Percentiles rank a stretch among this genome's conserved stretches.
Conservation (phyloP, 352 stramenopile species). For the Phytopythium ostracodes region DNA sequence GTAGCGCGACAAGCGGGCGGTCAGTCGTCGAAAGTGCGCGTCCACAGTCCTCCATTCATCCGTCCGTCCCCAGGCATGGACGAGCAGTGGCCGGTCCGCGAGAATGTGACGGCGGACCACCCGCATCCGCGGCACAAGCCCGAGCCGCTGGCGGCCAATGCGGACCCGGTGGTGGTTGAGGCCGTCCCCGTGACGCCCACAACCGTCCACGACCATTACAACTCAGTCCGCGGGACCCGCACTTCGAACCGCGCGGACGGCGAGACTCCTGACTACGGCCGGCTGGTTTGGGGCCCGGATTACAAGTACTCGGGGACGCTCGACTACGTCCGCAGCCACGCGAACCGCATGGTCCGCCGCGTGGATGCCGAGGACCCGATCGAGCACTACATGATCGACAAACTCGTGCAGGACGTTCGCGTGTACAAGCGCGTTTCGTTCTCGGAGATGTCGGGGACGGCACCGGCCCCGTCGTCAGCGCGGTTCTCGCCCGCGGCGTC, state of each 20-base stretch:
- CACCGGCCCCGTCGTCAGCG: slow-evolving; percentile 6
- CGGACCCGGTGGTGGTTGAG: background rate
- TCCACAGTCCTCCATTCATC: no score
- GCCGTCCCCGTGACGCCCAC: no score
- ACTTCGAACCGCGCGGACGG: slow-evolving; percentile 12
- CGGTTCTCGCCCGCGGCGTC: slow-evolving; percentile 17
- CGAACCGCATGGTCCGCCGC: slow-evolving; percentile 35
- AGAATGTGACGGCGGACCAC: background rate
- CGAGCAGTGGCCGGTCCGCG: background rate
- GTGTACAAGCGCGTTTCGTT: slow-evolving; percentile 49
- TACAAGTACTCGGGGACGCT: slow-evolving; percentile 30
- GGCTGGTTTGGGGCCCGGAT: slow-evolving; percentile 39
- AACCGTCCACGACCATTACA: background rate
- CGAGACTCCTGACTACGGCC: slow-evolving; percentile 26
- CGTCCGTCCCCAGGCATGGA: slow-evolving; percentile 1
- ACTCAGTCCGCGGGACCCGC: background rate
- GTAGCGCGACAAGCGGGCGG: no score
- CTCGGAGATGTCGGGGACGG: slow-evolving; percentile 10
- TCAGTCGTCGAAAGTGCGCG: background rate
- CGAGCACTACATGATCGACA: slow-evolving; percentile 43
- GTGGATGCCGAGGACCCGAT: slow-evolving; percentile 46
- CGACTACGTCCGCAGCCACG: slow-evolving; percentile 55
- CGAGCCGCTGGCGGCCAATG: background rate
- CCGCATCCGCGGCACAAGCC: background rate
- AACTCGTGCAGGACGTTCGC: slow-evolving; percentile 60